A percentile compares a stretch with the other conserved stretches of the same genome.
Conservation (phyloP, 2,329 filamentous ascomycete genomes). For the Sporothrix humicola region DNA sequence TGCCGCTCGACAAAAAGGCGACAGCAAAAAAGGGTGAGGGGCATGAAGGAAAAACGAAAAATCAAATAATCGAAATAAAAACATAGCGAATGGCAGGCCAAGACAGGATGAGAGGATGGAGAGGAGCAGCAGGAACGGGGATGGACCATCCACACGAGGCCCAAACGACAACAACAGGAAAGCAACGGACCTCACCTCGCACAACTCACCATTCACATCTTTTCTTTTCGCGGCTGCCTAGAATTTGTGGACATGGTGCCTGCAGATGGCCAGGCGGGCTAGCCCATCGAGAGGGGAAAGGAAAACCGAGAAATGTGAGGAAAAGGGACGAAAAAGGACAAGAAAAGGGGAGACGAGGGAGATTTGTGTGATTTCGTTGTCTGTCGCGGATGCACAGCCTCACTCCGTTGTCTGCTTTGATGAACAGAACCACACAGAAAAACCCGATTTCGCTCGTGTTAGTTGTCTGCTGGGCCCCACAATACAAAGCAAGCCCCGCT, state of each 20-base stretch:
- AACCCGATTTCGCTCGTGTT: slow-evolving; percentile 21
- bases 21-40: background rate
- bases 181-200: background rate
- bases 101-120: background rate
- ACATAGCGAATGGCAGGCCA: background rate
- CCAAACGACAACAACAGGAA: background rate
- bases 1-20: slow-evolving; percentile 11
- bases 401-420: slow-evolving; percentile 24
- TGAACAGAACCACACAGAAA: slow-evolving; percentile 18
- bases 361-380: slow-evolving; percentile 23
- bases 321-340: background rate
- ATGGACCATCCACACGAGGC: background rate
- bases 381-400: slow-evolving; percentile 24
- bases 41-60: background rate
- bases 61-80: background rate
- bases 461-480: slow-evolving; percentile 11
- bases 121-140: background rate
- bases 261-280: slow-evolving; percentile 10
- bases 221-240: slow-evolving; percentile 23
- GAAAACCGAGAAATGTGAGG: background rate
- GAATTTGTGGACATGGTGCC: slow-evolving; percentile 25
- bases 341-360: background rate
- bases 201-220: slow-evolving; percentile 14
- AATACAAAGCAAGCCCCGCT: slow-evolving; percentile 19
- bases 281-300: background rate